Evolutionary conservation across 441 rosid genomes (phyloP), one percentile per base, ranked within the genome.

Genomic region (Dalechampia spathulata): DNA sequence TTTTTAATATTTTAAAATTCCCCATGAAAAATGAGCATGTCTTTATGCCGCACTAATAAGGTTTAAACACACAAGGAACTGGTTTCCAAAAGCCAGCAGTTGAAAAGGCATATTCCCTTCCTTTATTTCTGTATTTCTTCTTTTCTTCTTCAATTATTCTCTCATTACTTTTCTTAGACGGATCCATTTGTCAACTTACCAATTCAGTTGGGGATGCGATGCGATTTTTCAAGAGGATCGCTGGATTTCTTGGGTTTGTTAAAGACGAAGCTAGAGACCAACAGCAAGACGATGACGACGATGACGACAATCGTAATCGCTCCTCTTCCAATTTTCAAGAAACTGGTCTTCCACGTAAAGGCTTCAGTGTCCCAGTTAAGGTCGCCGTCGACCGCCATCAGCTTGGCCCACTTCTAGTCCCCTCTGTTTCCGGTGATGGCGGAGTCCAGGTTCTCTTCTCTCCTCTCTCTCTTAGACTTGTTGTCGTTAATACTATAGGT

Each of bases 351-450:
- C 90, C 92, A 11, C 76, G 86, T 52, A 82, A 53, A 71, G 92
- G 92, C 17, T 83, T 89, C 61, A 69, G 86, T 43, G 90, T 89
- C 2, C 90, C 94, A 11, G 87, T 89, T 58, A 86, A 86, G 66
- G 80, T 86, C 34, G 49, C 83, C 49, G 77, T 80, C 21, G 88
- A 78, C 55, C 90, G 95, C 46, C 72, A 82, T 34, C 78, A 72
- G 13, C 71, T 52, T 16, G 83, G 72, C 26, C 90, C 90, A 1
- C 43, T 89, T 45, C 66, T 89, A 58, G 58, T 78, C 52, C 85
- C 86, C 32, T 83, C 78, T 54, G 53, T 57, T 13, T 66, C 92
- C 57, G 73, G 75, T 25, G 85, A 83, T 7, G 95, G 96, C 62
- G 96, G 92, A 70, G 73, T 89, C 48, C 96, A 89, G 95, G 96